These are phyloP conservation scores for Suhomyces sp. DNA, from an alignment of 805 yeast species.

Conservation along the genomic window DNA sequence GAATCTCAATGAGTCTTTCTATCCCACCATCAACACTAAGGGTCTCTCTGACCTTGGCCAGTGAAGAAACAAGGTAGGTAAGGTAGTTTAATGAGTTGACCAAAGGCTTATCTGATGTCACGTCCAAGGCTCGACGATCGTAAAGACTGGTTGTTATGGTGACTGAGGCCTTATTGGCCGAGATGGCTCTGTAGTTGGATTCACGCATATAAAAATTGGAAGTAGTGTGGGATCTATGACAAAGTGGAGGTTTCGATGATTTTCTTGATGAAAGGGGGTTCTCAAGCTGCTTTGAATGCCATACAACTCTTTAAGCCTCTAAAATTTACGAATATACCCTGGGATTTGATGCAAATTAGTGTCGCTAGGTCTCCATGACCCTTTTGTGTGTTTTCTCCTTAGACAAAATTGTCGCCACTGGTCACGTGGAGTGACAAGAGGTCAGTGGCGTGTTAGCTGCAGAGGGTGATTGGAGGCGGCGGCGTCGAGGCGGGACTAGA, in stretches of 20 bases:
- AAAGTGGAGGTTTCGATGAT: background rate
- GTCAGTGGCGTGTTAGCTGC: background rate
- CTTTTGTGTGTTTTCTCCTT: background rate
- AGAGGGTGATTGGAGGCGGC: background rate
- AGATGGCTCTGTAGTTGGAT: conserved; percentile 75
- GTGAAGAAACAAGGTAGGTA: conserved; percentile 80
- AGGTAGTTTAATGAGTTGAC: conserved; percentile 89
- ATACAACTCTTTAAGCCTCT: background rate
- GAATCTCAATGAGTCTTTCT: conserved; percentile 79
- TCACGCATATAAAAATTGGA: conserved; percentile 65
- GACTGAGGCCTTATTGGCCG: conserved; percentile 86
- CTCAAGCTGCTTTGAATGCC: background rate
- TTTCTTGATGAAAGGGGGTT: background rate
- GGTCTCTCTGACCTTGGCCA: conserved; percentile 88
- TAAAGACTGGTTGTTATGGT: conserved; percentile 84
- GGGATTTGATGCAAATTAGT: background rate
- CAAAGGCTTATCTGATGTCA: conserved; percentile 83
- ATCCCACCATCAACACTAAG: conserved; percentile 87
- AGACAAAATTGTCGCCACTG: background rate
- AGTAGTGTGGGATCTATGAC: background rate
- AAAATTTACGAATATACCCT: background rate
- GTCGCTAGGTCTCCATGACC: background rate
- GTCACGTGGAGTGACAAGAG: background rate
- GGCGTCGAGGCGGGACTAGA: background rate
- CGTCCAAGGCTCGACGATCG: conserved; percentile 89